Base-by-base conservation (phyloP, 371 early-diverging fungal species). In the Zychaea mexicana region DNA sequence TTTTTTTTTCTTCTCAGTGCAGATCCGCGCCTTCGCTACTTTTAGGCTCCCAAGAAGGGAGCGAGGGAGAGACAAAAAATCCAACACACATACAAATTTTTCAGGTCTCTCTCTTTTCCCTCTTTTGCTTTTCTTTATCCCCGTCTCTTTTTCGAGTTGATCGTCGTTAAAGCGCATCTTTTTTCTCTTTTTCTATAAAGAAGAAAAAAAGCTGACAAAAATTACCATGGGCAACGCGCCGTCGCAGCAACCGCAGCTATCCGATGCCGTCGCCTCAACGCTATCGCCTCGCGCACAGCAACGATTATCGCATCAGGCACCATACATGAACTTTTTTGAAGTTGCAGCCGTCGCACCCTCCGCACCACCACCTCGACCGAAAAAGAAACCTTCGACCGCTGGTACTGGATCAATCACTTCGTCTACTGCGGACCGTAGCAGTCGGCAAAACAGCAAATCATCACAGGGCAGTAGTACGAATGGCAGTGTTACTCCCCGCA, bases 211-310 rank as follows among this genome's bases (percentile, higher is more conserved):
- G 7, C 13, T 42, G 4, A 12, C n/a, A 42, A 15, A 42, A 17
- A 17, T 28, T 46, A 30, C 53, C 42, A 69, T 69, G 70, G 70
- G 70, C 28, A 65, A 69, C 55, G 61, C 62, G 52, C 64, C 65
- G 32, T 69, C 70, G 19, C 65, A 65, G 9, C 70, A 19, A 12
- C 38, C 12, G 22, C 61, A 36, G 26, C 28, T 67, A 1, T 59
- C 65, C 13, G 62, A 65, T 58, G 65, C 60, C 17, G 66, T 59
- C 10, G 46, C 52, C 15, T 58, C 63, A 45, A 68, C 58, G 19
- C 39, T 69, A 47, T 61, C 70, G 17, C 60, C 54, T 38, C 57
- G 62, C 31, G 61, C 54, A 12, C 70, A 65, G 47, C 70, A 65
- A 38, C 70, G 70, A 49, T 58, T 69, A 49, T 69, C 70, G 1